These are phyloP conservation scores for Colletotrichum australisinense DNA, from an alignment of 2,329 filamentous ascomycete species.

Conservation along the genomic window DNA sequence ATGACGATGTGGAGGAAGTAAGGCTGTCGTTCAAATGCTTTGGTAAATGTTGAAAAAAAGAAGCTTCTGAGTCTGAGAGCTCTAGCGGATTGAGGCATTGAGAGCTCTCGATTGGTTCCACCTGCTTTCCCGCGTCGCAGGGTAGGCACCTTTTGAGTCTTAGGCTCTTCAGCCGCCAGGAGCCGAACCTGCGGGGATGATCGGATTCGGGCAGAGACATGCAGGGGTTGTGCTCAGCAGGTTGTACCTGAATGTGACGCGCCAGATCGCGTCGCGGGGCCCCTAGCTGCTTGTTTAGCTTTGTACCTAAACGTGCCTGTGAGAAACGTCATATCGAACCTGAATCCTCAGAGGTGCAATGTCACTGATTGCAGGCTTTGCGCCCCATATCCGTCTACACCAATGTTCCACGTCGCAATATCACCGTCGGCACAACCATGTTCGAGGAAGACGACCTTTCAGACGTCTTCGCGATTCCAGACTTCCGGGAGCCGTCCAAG, in stretches of 20 bases:
- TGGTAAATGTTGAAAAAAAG: neutral
- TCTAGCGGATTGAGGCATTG: neutral
- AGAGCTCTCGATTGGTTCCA: constrained; percentile 5
- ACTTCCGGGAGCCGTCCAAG: constrained; percentile 68
- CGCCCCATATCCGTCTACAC: neutral
- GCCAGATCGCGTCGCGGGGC: constrained; percentile 25
- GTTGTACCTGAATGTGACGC: constrained; percentile 20
- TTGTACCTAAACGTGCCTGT: neutral
- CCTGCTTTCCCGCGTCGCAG: neutral
- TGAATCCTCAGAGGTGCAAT: constrained; percentile 7
- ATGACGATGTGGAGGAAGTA: neutral
- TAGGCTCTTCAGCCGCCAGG: constrained; percentile 2
- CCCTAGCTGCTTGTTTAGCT: neutral
- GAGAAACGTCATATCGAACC: neutral
- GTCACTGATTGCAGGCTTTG: constrained; percentile 1
- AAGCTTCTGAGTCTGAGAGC: neutral
- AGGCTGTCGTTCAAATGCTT: neutral
- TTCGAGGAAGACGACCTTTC: constrained; percentile 56
- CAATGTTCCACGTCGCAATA: neutral
- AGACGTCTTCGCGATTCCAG: constrained; percentile 72
- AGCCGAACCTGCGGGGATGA: constrained; percentile 19
- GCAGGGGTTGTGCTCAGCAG: constrained; percentile 6
- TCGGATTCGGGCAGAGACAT: neutral
- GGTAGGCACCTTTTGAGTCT: neutral
- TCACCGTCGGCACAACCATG: constrained; percentile 43